Evolutionary conservation across 768 basidiomycete species (phyloP), one percentile per base, ranked within the genome.

Genomic region (Leccinum imitatum): DNA sequence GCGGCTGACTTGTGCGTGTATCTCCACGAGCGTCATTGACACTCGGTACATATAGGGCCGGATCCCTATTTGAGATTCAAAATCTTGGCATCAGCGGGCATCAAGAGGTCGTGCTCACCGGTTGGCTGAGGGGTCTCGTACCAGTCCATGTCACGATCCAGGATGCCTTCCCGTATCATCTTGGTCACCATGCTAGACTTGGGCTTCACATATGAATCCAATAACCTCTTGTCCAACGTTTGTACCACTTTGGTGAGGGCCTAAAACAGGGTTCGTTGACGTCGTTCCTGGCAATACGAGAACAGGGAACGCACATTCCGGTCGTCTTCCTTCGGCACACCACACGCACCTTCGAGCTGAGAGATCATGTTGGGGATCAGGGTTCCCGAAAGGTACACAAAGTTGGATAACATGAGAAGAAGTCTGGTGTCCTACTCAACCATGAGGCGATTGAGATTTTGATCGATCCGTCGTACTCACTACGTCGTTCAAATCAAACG

Each of bases 41-140:
- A 85, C 85, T 68, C 92, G 87, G 75, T 90, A 95, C 84, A 98
- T 92, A 75, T 95, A 99, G 13, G 93, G 86, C 51, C 96, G 87
- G 60, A 99, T 94, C 76, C 97, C 97, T 89, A 81, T 52, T 51
- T 17, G 19, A 13, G 7, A 27, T 19, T 68, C 21, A 59, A 46
- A 39, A n/a, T 27, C 39, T 5, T 47, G 30, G 19, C 4, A 27
- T 23, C 17, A 30, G n/a, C 33, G 11, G 47, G 21, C 33, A n/a
- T 31, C 41, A 31, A 37, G n/a, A 53, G 2, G 15, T 15, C 27
- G 48, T 50, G 48, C 82, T 53, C 67, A 90, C 96, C 94, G 63
- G 87, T 90, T 4, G 97, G 97, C 69, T 96, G 94, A 4, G 90
- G 87, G 0, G 92, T 93, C 65, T 94, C 90, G 67, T 87, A 91